Conservation (phyloP, 192 early-diverging fungal species). For the Gamsiella multidivaricata region DNA sequence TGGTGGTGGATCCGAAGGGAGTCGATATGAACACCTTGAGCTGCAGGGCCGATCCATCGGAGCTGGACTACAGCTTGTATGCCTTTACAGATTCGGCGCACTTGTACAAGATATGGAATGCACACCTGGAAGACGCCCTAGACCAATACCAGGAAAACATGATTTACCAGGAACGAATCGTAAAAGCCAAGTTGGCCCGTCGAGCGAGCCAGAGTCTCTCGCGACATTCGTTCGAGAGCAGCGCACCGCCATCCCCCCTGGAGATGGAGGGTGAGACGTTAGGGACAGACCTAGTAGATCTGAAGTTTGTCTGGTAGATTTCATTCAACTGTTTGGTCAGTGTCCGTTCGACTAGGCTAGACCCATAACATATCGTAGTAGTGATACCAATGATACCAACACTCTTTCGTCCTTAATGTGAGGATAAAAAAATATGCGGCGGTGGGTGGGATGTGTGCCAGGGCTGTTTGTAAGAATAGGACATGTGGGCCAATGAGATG, state of each 20-base stretch:
- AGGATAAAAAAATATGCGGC: not conserved
- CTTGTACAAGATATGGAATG: slow-evolving; percentile 31
- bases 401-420: too few relatives aligned
- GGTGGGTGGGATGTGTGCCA: too few relatives aligned
- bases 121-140: slow-evolving; percentile 30
- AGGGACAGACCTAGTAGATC: slow-evolving; percentile 16
- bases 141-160: slow-evolving; percentile 28
- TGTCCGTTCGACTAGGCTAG: too few relatives aligned
- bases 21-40: slow-evolving; percentile 9
- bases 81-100: slow-evolving; percentile 37
- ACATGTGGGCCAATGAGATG: not conserved
- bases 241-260: slow-evolving; percentile 13
- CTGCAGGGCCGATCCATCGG: slow-evolving; percentile 1
- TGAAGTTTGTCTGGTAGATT: slow-evolving; percentile 34
- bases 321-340: too few relatives aligned
- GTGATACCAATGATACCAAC: too few relatives aligned
- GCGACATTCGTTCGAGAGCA: slow-evolving; percentile 33
- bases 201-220: slow-evolving; percentile 24
- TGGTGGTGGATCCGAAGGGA: slow-evolving; percentile 12
- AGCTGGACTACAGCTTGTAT: slow-evolving; percentile 42
- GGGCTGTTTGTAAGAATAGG: too few relatives aligned
- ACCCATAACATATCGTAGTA: too few relatives aligned
- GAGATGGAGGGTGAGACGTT: not conserved
- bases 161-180: not conserved
- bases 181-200: slow-evolving; percentile 6